phyloP scores from a whole-genome alignment of 106 monocot genomes.

The Ottelia alismoides region DNA sequence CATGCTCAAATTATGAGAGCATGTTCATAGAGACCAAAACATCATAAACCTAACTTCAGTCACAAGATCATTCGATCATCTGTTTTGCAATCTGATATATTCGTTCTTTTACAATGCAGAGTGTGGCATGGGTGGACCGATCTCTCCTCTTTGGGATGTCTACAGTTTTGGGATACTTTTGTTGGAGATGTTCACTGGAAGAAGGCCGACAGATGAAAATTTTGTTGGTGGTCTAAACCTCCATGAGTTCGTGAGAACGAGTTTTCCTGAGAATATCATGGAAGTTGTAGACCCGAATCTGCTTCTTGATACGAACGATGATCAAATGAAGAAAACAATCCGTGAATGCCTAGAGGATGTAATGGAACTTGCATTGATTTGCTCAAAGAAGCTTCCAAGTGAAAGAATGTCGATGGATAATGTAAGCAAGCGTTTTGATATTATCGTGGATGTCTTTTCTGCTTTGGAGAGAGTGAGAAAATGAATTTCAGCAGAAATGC shows the following conservation, averaged over 20 bases:
- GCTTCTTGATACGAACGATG: neutral
- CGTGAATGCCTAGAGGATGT: slow-evolving; percentile 1
- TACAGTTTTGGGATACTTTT: slow-evolving; percentile 17
- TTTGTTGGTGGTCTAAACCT: neutral
- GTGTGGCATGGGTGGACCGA: slow-evolving; percentile 1
- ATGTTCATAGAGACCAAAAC: too few species aligned
- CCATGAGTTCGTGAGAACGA: neutral
- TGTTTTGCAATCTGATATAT: too few species aligned
- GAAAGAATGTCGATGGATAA: slow-evolving; percentile 12
- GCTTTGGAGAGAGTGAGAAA: too few species aligned
- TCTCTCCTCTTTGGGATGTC: slow-evolving; percentile 5
- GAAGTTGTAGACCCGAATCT: slow-evolving; percentile 3
- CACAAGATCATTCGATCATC: too few species aligned
- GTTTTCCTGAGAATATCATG: slow-evolving; percentile 6
- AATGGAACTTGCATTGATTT: slow-evolving; percentile 7
- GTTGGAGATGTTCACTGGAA: slow-evolving; percentile 12
- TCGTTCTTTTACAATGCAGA: too few species aligned
- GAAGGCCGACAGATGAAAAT: slow-evolving; percentile 5
- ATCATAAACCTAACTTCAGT: too few species aligned
- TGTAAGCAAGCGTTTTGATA: neutral
- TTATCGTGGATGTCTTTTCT: neutral
- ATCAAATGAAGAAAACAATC: neutral
- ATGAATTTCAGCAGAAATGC: too few species aligned
- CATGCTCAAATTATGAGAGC: too few species aligned
- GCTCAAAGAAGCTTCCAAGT: slow-evolving; percentile 7